Base-by-base conservation (phyloP, 2,329 filamentous ascomycete species). In the Lomentospora prolificans region DNA sequence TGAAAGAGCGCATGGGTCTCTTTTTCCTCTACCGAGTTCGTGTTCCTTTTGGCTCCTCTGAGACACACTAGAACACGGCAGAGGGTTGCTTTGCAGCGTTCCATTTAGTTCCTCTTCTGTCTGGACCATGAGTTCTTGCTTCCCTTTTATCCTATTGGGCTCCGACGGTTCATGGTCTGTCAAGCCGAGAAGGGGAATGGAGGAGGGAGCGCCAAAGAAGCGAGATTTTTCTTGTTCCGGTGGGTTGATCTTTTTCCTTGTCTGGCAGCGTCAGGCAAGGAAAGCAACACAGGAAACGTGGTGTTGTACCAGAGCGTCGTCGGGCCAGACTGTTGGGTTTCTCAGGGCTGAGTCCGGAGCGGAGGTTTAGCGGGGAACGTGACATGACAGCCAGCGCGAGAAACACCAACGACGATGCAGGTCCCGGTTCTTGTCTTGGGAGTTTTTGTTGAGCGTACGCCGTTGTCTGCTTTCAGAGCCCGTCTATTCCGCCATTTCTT, bases 291-390 rank as follows among this genome's bases (percentile, higher is more conserved):
- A 10, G 17, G 17, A 22, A 19, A 25, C 6, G 6, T 10, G 22
- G 44, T 48, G 44, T 48, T 22, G 44, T 25, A 22, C 44, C 10
- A 33, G 22, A 25, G 36, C n/a, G 8, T 17, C 7, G 36, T 48
- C 22, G 44, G 44, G 44, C 44, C 44, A 48, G 22, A 48, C 22
- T 25, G 44, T 48, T 48, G 44, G 44, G 44, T 48, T 48, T 48
- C 44, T 25, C 44, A 48, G 44, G 44, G 44, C 44, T 48, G 44
- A 48, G 17, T 7, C 12, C 17, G 44, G 22, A n/a, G n/a, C n/a
- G n/a, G n/a, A n/a, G n/a, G n/a, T n/a, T n/a, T n/a, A n/a, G n/a
- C n/a, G n/a, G n/a, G n/a, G n/a, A n/a, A n/a, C n/a, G n/a, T n/a
- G 22, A 48, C 22, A 22, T 48, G 44, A 48, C 44, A 19, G 17